phyloP scores from a whole-genome alignment of 208 protist species.

The Wallacemonas sp. region DNA sequence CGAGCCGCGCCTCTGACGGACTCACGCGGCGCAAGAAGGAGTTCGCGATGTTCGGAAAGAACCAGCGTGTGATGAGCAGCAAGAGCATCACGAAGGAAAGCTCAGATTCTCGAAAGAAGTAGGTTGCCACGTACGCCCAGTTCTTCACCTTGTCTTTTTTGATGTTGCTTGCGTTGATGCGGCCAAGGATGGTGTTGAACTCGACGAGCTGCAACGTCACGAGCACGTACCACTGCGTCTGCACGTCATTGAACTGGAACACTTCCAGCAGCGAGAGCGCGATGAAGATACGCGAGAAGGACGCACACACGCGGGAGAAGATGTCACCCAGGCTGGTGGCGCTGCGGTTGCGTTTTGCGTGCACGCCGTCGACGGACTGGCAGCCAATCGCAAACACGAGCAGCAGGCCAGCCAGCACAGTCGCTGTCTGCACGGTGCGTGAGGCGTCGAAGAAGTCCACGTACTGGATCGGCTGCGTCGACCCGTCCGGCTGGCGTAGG shows the following conservation, averaged over 20 bases:
- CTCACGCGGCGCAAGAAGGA: slow-evolving; percentile 16
- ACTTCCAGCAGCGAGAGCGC: slow-evolving; percentile 79
- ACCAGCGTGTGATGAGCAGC: slow-evolving; percentile 58
- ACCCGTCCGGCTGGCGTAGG: slow-evolving; percentile 9
- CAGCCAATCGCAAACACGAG: slow-evolving; percentile 67
- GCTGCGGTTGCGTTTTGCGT: slow-evolving; percentile 75
- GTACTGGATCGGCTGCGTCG: slow-evolving; percentile 17
- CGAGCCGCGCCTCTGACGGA: slow-evolving; percentile 27
- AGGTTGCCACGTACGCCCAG: slow-evolving; percentile 69
- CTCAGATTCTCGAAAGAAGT: slow-evolving; percentile 82
- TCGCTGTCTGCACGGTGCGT: slow-evolving; percentile 54
- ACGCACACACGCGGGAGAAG: slow-evolving; percentile 80
- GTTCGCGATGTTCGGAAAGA: slow-evolving; percentile 32
- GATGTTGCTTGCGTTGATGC: slow-evolving; percentile 82
- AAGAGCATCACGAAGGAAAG: slow-evolving; percentile 72
- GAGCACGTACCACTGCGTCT: slow-evolving; percentile 78
- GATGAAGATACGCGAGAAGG: slow-evolving; percentile 80
- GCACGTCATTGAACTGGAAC: slow-evolving; percentile 56
- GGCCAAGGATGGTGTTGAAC: slow-evolving; percentile 83
- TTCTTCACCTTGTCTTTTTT: slow-evolving; percentile 80
- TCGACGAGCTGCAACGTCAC: slow-evolving; percentile 78
- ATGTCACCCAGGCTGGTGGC: slow-evolving; percentile 87
- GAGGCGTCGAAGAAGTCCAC: slow-evolving; percentile 52
- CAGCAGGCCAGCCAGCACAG: slow-evolving; percentile 61
- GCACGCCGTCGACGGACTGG: slow-evolving; percentile 80